Evolutionary conservation across 805 yeast genomes (phyloP), one percentile per base, ranked within the genome.

Genomic region (Wilhelminamyces savonicus): DNA sequence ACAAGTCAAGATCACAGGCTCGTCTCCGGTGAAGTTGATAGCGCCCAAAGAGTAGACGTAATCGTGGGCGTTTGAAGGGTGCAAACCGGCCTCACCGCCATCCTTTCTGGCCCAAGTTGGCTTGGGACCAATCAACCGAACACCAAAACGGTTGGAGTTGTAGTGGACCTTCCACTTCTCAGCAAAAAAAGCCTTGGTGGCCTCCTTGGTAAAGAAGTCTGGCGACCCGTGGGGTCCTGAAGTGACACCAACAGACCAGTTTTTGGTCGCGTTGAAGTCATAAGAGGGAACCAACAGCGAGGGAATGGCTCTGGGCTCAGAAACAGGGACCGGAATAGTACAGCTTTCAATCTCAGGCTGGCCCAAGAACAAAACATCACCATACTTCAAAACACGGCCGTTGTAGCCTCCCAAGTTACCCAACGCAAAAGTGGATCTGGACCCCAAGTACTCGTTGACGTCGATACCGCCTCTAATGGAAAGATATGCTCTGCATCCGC

Each of bases 221-320:
- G 97, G 97, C 4, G 96, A 76, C 1, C 97, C 97, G 56, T 90
- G 97, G 16, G 98, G 98, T 31, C 98, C 98, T 55, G 94, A 80
- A 8, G 95, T 86, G 27, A 88, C 96, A 47, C 88, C 95, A 39
- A 90, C 88, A 26, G 64, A 62, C 97, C 97, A 90, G 26, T 63
- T 62, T 34, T 66, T 71, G 23, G 62, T 55, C 17, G 65, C 52
- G 16, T 34, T 32, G 30, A 41, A 41, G 28, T 36, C 39, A 42
- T 76, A 73, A 6, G 54, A 37, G 7, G 94, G 88, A 37, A 78
- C 59, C 46, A 75, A 59, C 7, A 72, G 48, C 23, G 49, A 41
- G 13, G 94, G 85, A 35, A 77, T 66, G 2, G 71, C 43, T 9
- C 50, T 38, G 27, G 95, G 95, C 32, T 65, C 79, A 15, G 76